Base-by-base conservation (phyloP, 192 early-diverging fungal species). In the Lunasporangiospora selenospora region DNA sequence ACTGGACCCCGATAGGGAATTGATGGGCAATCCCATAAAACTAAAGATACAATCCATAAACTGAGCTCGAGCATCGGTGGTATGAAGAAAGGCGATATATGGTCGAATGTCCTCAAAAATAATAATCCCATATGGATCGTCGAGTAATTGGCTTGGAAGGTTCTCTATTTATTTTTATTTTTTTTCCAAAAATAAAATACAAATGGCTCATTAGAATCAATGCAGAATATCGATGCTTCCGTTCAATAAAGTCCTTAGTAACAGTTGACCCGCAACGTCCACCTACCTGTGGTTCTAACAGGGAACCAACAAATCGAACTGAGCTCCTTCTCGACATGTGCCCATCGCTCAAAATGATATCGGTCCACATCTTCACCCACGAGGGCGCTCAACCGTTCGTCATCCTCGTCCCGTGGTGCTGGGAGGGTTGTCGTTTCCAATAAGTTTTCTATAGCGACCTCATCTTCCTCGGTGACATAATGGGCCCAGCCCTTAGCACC, bases 21-120 rank as follows among this genome's bases (percentile, higher is more conserved):
- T 81, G 24, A 76, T 67, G 27, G 82, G 81, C 6, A 87, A 34
- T 6, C 81, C 79, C 32, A 82, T 31, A 40, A 84, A 80, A 11
- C 55, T 66, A 51, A 84, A 77, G 15, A 82, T 59, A n/a, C 79
- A 75, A 29, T 84, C 82, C 6, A 84, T 50, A 39, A 84, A 65
- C 26, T 79, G 67, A 15, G 41, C 53, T 15, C 62, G 48, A 4
- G 81, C 77, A 31, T 75, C 75, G n/a, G 44, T n/a, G 1, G 83
- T 71, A 21, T 75, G 73, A 2, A 84, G 57, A 10, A 69, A 48
- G 18, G 79, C 77, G 26, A 87, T 58, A 7, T 80, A 80, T 0
- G 69, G 62, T 6, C 53, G 69, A 10, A 84, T 70, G 49, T 87
- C 85, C 26, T 87, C 81, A 50, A 84, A 87, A 26, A 87, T 58